Evolutionary conservation across 2,329 filamentous ascomycete species (phyloP), one percentile per base, ranked within the genome.

Genomic region (Magnaporthales sp.): DNA sequence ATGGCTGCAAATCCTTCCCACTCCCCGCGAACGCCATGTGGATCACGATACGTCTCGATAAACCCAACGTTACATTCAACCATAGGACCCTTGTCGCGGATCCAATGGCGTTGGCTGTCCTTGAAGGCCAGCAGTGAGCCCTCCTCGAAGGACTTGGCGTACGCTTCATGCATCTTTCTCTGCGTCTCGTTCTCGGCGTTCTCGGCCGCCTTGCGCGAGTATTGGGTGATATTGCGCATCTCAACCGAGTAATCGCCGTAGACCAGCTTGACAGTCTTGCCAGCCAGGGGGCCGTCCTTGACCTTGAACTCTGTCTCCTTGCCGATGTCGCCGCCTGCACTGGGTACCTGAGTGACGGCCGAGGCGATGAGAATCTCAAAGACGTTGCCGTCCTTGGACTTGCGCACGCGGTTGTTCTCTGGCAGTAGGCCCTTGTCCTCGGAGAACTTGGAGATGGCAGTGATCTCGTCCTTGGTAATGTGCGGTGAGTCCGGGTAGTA

Each of bases 1-100:
- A 91, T 78, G 62, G 90, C 90, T 62, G 90, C 91, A 74, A 95
- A 93, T 2, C 91, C 91, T 77, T 95, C 91, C 89, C 91, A 96
- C 75, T 95, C 92, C 68, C 89, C 91, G 69, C 91, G 84, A 32
- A 93, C 86, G 68, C 92, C 91, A 68, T 90, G 88, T 31, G 92
- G 92, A 73, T 96, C 92, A 71, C 91, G 83, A 75, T 95, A 95
- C 0, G 91, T 93, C 79, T 95, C 91, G 65, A 95, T 90, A 74
- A 95, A 95, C 1, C 91, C 91, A 71, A 94, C 85, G 75, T 94
- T 92, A 61, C 85, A 89, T 77, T 95, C 91, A 38, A 96, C 86
- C 78, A 86, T 87, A 4, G 92, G 92, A 24, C 89, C 89, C 76
- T 93, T 91, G 75, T 96, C 91, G 73, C 88, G 87, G 70, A 95